Conservation (phyloP, 2,329 filamentous ascomycete genomes). For the Aspergillus brasiliensis region DNA sequence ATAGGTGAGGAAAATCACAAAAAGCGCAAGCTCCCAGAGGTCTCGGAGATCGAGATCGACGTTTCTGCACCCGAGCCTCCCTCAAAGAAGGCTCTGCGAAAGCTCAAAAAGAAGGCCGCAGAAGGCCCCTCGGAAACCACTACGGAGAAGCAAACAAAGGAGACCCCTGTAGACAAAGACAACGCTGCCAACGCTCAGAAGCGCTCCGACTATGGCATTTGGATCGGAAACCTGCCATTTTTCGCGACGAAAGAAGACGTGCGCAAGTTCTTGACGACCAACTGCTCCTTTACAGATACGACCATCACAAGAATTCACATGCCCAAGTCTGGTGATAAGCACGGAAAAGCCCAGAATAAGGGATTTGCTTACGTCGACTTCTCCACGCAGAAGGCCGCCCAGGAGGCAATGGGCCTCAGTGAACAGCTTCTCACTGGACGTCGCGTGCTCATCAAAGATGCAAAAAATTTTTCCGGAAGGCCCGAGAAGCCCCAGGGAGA, state of each 20-base stretch:
- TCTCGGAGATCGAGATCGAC: constrained; percentile 80
- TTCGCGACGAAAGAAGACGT: constrained; percentile 72
- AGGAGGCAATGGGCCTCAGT: constrained; percentile 81
- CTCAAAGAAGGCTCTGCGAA: constrained; percentile 89
- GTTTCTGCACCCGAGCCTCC: constrained; percentile 86
- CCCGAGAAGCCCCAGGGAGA: constrained; percentile 65
- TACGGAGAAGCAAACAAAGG: constrained; percentile 43
- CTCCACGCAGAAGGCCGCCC: constrained; percentile 64
- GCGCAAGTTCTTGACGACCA: constrained; percentile 75
- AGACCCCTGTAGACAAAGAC: constrained; percentile 28
- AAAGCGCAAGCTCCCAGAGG: constrained; percentile 69
- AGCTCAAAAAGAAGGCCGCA: constrained; percentile 70
- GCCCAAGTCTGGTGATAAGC: constrained; percentile 61
- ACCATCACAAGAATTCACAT: constrained; percentile 84
- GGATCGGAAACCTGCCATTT: constrained; percentile 96
- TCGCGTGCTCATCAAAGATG: constrained; percentile 88
- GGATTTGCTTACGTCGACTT: constrained; percentile 98
- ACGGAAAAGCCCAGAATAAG: constrained; percentile 68
- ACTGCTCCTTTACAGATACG: constrained; percentile 64
- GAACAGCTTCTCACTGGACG: constrained; percentile 77
- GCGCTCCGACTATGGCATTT: constrained; percentile 81
- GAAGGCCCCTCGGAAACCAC: constrained; percentile 24
- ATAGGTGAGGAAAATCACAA: constrained; percentile 43
- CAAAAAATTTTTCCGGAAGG: constrained; percentile 86
- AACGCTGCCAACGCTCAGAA: constrained; percentile 33